Conservation (phyloP, 73 alveolate genomes). For the Paramecium bursaria region DNA sequence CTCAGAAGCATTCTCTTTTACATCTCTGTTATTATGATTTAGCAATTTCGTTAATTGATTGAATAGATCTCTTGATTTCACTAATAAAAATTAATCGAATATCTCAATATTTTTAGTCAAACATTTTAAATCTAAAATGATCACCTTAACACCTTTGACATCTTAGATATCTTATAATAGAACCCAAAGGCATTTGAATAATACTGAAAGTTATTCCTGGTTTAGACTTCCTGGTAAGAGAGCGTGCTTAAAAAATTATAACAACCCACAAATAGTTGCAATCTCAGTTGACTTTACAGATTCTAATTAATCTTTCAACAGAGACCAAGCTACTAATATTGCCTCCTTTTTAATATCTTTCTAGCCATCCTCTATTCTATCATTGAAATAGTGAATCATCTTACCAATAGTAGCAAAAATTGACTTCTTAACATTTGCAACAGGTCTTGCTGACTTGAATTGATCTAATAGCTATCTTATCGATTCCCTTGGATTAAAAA, state of each 20-base stretch:
- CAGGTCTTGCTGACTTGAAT: conserved; percentile 7
- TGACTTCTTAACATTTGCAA: conserved; percentile 54
- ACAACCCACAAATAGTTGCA: conserved; percentile 45
- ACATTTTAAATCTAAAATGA: conserved; percentile 34
- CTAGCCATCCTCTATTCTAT: not conserved
- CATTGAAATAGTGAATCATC: not conserved
- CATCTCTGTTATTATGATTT: conserved; percentile 60
- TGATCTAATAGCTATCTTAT: conserved; percentile 21
- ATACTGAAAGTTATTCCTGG: conserved; percentile 4
- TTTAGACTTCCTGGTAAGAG: conserved; percentile 7
- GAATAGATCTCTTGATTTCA: conserved; percentile 28
- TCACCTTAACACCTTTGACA: not conserved
- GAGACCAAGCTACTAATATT: not conserved
- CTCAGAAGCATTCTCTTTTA: conserved; percentile 61
- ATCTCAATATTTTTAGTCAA: conserved; percentile 22
- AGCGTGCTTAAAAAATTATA: conserved; percentile 46
- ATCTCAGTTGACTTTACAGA: conserved; percentile 61
- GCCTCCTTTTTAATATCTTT: conserved; percentile 41
- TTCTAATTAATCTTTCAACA: not conserved
- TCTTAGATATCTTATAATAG: not conserved
- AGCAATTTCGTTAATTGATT: conserved; percentile 35
- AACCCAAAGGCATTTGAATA: not conserved
- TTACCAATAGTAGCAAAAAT: conserved; percentile 48
- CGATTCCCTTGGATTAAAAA: not conserved
- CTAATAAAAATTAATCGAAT: conserved; percentile 16